Percentiles rank a stretch among this genome's conserved stretches.
These are phyloP conservation scores for Dendrobium catenatum DNA, from an alignment of 106 monocot species.

Conservation along the genomic window DNA sequence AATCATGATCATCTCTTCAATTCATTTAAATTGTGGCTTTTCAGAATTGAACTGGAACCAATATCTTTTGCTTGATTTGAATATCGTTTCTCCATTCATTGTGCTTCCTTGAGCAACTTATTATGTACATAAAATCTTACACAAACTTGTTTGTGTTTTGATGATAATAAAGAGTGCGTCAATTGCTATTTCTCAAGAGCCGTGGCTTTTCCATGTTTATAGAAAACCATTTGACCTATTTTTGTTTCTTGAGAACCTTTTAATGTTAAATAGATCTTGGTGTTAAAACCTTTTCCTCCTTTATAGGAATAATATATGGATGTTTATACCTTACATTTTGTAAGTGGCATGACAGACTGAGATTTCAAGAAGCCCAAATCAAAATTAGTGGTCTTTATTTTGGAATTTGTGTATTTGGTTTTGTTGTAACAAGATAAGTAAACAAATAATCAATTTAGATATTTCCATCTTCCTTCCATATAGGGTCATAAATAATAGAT, in stretches of 20 bases:
- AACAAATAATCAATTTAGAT: not conserved
- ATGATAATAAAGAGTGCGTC: not conserved
- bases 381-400: not conserved
- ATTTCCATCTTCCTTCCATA: no score
- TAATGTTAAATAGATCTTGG: not conserved
- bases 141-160: not conserved
- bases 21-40: not conserved
- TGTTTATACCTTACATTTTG: not conserved
- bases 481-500: no score
- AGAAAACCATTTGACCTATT: not conserved
- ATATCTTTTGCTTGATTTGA: constrained; percentile 1
- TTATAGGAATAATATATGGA: not conserved
- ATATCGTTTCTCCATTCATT: not conserved
- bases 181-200: not conserved
- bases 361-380: not conserved
- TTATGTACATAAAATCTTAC: not conserved
- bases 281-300: not conserved
- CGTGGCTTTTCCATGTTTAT: not conserved
- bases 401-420: not conserved
- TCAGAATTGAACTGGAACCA: not conserved
- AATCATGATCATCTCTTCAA: not conserved
- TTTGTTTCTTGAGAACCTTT: not conserved
- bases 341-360: not conserved
- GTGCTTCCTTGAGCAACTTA: not conserved
- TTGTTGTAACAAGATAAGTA: not conserved